These are phyloP conservation scores for Fraxinus nigra DNA, from an alignment of 305 asterid genomes.

Conservation along the genomic window DNA sequence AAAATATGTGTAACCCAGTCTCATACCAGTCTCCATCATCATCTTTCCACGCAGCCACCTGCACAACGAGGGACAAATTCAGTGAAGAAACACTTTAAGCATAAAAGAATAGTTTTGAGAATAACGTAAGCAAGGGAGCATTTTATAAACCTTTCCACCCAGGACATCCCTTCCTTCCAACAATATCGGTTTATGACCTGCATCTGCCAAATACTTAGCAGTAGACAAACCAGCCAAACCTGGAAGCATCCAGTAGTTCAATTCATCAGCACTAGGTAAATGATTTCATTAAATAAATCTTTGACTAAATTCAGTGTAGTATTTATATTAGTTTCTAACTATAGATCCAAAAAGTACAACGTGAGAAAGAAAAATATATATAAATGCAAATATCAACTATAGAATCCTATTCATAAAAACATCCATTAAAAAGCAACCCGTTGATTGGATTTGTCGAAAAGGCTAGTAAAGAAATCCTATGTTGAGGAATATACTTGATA, in stretches of 20 bases:
- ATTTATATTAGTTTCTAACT: background rate
- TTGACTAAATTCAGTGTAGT: background rate
- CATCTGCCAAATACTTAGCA: constrained; percentile 98
- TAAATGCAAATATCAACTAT: background rate
- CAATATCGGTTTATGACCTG: constrained; percentile 91
- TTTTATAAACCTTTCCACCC: constrained; percentile 76
- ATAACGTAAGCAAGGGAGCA: background rate
- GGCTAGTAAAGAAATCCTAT: background rate
- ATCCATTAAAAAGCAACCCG: background rate
- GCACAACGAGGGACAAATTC: constrained; percentile 19
- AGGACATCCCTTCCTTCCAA: constrained; percentile 95
- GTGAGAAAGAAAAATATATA: background rate
- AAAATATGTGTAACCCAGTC: constrained; percentile 94
- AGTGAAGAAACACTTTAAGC: constrained; percentile 14
- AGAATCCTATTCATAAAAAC: background rate
- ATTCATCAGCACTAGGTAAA: background rate
- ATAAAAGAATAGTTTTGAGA: background rate
- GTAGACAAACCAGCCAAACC: constrained; percentile 97
- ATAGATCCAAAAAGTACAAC: background rate
- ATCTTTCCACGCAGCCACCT: constrained; percentile 99
- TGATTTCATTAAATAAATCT: constrained; percentile 5
- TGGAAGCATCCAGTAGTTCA: constrained; percentile 32
- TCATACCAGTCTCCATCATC: constrained; percentile 97
- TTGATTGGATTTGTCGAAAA: background rate
- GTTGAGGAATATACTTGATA: background rate